phyloP scores from a whole-genome alignment of 2,329 filamentous ascomycete species.

The Venturia pyrina region DNA sequence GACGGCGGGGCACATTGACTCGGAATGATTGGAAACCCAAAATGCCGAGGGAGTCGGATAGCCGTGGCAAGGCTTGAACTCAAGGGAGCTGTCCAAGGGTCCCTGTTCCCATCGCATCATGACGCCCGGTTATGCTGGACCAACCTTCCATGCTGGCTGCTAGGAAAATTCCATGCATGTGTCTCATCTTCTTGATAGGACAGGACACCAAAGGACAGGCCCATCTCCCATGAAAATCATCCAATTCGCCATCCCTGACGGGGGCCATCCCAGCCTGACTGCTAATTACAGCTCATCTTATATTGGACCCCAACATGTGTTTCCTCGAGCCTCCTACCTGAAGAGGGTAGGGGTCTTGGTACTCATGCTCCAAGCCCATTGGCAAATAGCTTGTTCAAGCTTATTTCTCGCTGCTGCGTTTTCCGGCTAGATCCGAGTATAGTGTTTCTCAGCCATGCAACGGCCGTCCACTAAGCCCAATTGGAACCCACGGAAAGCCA shows the following conservation, averaged over 20 bases:
- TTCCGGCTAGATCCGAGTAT: conserved; percentile 2
- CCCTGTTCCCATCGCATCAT: background rate
- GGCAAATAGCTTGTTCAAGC: background rate
- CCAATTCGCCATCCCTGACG: background rate
- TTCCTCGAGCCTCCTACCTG: background rate
- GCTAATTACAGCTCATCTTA: conserved; percentile 1
- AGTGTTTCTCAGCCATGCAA: background rate
- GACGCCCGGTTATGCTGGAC: background rate
- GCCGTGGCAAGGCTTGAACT: background rate
- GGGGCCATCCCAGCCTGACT: background rate
- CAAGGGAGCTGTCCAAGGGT: background rate
- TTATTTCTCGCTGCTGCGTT: background rate
- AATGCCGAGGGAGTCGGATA: background rate
- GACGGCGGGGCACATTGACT: background rate
- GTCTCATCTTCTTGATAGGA: background rate
- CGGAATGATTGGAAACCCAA: background rate
- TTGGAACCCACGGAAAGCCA: background rate
- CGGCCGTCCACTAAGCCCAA: too few relatives aligned
- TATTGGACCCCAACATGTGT: background rate
- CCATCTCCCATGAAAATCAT: background rate
- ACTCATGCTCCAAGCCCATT: background rate
- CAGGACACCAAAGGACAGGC: background rate
- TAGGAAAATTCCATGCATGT: background rate
- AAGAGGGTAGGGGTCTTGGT: background rate
- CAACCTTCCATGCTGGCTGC: background rate